These are phyloP conservation scores for Brassica incana DNA, from an alignment of 345 rosid genomes.

Conservation along the genomic window DNA sequence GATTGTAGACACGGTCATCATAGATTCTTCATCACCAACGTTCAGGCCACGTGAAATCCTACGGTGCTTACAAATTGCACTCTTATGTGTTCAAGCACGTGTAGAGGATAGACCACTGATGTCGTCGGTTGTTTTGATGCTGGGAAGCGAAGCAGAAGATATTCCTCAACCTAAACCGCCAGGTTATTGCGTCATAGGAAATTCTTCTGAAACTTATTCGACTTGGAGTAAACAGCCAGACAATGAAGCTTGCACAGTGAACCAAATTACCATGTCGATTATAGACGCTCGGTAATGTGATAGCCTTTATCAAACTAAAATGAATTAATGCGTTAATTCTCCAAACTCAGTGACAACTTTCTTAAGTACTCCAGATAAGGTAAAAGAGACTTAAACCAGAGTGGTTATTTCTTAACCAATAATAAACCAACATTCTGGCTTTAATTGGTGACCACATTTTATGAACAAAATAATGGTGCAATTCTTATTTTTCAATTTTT, in stretches of 20 bases:
- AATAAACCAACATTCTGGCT: too few relatives aligned
- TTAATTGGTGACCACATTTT: too few relatives aligned
- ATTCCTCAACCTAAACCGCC: not conserved
- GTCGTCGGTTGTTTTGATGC: not conserved
- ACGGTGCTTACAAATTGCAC: not conserved
- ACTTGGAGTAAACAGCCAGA: not conserved
- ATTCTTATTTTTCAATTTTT: too few relatives aligned
- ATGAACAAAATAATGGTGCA: too few relatives aligned
- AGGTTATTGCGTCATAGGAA: not conserved
- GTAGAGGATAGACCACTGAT: not conserved
- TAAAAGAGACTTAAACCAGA: too few relatives aligned
- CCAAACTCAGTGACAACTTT: too few relatives aligned
- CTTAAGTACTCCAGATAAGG: too few relatives aligned
- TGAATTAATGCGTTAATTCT: too few relatives aligned
- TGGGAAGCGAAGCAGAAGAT: not conserved
- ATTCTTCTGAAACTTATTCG: not conserved
- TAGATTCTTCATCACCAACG: not conserved
- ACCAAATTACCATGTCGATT: not conserved
- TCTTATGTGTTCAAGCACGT: not conserved
- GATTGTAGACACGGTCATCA: not conserved
- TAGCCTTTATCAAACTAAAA: too few relatives aligned
- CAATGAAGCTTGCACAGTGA: not conserved
- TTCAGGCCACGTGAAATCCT: not conserved
- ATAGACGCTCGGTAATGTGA: not conserved
- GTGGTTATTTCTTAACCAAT: too few relatives aligned